Conservation (phyloP, 805 yeast species). For the Blastobotrys americana region DNA sequence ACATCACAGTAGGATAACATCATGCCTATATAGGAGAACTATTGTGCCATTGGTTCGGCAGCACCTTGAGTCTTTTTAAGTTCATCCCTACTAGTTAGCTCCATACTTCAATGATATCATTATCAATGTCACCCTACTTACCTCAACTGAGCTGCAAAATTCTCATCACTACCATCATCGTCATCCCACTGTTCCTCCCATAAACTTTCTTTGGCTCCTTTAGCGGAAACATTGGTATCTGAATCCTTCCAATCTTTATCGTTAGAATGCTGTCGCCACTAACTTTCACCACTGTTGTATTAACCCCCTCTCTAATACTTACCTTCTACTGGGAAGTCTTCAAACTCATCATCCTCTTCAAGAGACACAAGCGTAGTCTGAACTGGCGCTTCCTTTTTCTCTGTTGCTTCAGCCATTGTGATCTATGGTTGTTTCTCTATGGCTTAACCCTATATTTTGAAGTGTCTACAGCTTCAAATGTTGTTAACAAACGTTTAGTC, state of each 20-base stretch:
- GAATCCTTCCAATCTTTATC: slow-evolving; percentile 56
- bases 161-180: slow-evolving; percentile 80
- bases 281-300: background rate
- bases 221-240: slow-evolving; percentile 41
- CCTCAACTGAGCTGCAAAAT: slow-evolving; percentile 70
- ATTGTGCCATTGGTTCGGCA: slow-evolving; percentile 4
- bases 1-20: no score
- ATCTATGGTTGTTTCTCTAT: background rate
- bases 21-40: no score
- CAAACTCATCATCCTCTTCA: slow-evolving; percentile 96
- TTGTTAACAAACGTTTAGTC: no score
- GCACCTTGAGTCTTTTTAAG: background rate
- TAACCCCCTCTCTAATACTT: slow-evolving; percentile 18
- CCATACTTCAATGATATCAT: background rate
- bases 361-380: slow-evolving; percentile 48
- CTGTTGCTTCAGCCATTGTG: slow-evolving; percentile 1
- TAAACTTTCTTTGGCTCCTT: slow-evolving; percentile 45
- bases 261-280: slow-evolving; percentile 3
- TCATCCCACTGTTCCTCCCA: slow-evolving; percentile 99
- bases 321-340: slow-evolving; percentile 88
- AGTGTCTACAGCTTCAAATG: no score
- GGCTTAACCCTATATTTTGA: no score
- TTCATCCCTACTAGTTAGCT: background rate
- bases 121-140: slow-evolving; percentile 19
- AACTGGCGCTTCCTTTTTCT: slow-evolving; percentile 4